A percentile compares a stretch with the other conserved stretches of the same genome.
These are phyloP conservation scores for Sclerotinia borealis DNA, from an alignment of 2,329 filamentous ascomycete species.

Conservation along the genomic window DNA sequence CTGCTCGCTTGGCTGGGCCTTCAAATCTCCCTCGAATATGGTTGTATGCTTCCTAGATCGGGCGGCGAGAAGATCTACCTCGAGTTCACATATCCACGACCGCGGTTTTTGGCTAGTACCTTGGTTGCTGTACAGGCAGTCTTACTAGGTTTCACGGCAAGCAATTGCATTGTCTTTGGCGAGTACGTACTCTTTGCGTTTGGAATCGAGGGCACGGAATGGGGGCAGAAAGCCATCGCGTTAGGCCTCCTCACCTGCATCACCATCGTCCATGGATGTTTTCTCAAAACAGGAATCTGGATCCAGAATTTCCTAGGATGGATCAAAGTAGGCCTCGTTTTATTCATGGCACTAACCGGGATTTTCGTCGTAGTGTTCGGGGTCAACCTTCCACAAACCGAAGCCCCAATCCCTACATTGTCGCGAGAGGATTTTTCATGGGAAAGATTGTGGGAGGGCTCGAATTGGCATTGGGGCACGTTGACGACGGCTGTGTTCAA, in stretches of 20 bases:
- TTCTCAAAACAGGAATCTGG: slow-evolving; percentile 49
- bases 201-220: slow-evolving; percentile 37
- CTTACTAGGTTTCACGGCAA: slow-evolving; percentile 45
- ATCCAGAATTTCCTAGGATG: slow-evolving; percentile 58
- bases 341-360: slow-evolving; percentile 56
- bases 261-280: slow-evolving; percentile 53
- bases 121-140: slow-evolving; percentile 46
- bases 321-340: slow-evolving; percentile 54
- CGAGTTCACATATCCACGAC: slow-evolving; percentile 46
- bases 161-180: slow-evolving; percentile 47
- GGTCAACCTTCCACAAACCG: slow-evolving; percentile 21
- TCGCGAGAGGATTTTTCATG: slow-evolving; percentile 33
- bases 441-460: slow-evolving; percentile 55
- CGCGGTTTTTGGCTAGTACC: slow-evolving; percentile 47
- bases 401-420: slow-evolving; percentile 15
- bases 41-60: slow-evolving; percentile 40
- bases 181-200: slow-evolving; percentile 44
- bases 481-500: slow-evolving; percentile 52
- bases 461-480: slow-evolving; percentile 62
- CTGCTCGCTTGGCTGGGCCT: slow-evolving; percentile 40
- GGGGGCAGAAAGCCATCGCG: slow-evolving; percentile 41
- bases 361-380: slow-evolving; percentile 51
- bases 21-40: slow-evolving; percentile 41
- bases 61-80: slow-evolving; percentile 50
- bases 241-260: slow-evolving; percentile 48